Evolutionary conservation across 2,329 filamentous ascomycete species (phyloP).

Genomic region (Polytolypa hystricis): DNA sequence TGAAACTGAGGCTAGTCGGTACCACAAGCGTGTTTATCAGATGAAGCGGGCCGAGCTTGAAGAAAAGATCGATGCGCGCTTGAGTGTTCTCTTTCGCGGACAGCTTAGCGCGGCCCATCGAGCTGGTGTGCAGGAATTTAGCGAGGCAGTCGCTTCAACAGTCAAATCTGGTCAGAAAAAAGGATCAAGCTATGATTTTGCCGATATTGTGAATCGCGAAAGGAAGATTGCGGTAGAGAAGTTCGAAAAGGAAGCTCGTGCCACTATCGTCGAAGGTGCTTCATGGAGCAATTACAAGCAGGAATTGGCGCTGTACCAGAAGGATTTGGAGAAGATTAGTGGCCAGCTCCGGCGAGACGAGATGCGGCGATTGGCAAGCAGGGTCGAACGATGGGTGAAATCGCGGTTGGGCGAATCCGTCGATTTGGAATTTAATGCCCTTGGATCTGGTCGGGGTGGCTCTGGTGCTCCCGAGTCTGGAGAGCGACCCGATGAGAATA

Average conservation of each 20-base stretch:
- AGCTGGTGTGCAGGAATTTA: slow-evolving; percentile 70
- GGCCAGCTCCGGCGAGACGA: slow-evolving; percentile 80
- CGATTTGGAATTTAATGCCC: slow-evolving; percentile 89
- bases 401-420: slow-evolving; percentile 78
- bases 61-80: slow-evolving; percentile 71
- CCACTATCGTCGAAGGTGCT: slow-evolving; percentile 65
- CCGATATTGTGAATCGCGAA: slow-evolving; percentile 77
- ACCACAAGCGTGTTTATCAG: slow-evolving; percentile 90
- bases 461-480: slow-evolving; percentile 68
- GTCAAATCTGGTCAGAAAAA: slow-evolving; percentile 92
- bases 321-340: slow-evolving; percentile 85
- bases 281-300: slow-evolving; percentile 80
- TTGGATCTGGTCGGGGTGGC: slow-evolving; percentile 77
- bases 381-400: slow-evolving; percentile 88
- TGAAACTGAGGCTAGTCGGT: slow-evolving; percentile 79
- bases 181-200: slow-evolving; percentile 84
- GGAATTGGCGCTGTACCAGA: slow-evolving; percentile 68
- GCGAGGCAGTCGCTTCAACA: slow-evolving; percentile 70
- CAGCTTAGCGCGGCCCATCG: slow-evolving; percentile 86
- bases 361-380: slow-evolving; percentile 81
- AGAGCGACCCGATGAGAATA: slow-evolving; percentile 66
- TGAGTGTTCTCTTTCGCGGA: slow-evolving; percentile 80
- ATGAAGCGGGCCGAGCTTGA: slow-evolving; percentile 79
- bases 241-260: slow-evolving; percentile 66
- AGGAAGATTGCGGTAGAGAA: slow-evolving; percentile 63